Conservation (phyloP, 768 basidiomycete species). For the Trametes meyenii region DNA sequence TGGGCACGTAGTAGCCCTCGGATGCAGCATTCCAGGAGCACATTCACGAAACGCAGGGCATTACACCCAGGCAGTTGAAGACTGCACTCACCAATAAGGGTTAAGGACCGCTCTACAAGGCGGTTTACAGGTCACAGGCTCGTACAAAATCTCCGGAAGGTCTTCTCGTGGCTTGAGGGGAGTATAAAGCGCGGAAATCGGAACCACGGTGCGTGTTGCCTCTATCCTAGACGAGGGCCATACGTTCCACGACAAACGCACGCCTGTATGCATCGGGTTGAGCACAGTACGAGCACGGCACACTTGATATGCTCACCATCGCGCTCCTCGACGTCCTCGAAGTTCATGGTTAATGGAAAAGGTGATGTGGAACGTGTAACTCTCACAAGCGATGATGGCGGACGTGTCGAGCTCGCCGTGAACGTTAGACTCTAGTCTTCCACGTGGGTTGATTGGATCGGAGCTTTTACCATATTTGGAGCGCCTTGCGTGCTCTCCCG, state of each 20-base stretch:
- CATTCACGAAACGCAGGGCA: no score
- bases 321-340: constrained; percentile 96
- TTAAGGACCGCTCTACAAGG: constrained; percentile 97
- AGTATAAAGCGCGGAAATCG: constrained; percentile 96
- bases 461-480: not conserved
- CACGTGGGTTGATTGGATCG: constrained; percentile 12
- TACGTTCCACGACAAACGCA: constrained; percentile 97
- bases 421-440: not conserved
- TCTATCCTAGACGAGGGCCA: constrained; percentile 99
- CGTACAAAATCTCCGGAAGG: constrained; percentile 93
- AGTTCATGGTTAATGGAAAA: constrained; percentile 50
- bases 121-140: constrained; percentile 98
- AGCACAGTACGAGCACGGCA: not conserved
- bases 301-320: constrained; percentile 64
- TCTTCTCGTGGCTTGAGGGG: constrained; percentile 94
- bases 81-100: constrained; percentile 80
- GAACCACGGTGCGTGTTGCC: constrained; percentile 96
- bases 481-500: constrained; percentile 2
- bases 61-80: no score
- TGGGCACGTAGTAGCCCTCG: no score
- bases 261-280: constrained; percentile 52
- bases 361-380: constrained; percentile 13
- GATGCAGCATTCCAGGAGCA: no score
- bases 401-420: constrained; percentile 16
- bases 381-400: constrained; percentile 10